Conservation (phyloP, 768 basidiomycete genomes). For the Suillus sp. region DNA sequence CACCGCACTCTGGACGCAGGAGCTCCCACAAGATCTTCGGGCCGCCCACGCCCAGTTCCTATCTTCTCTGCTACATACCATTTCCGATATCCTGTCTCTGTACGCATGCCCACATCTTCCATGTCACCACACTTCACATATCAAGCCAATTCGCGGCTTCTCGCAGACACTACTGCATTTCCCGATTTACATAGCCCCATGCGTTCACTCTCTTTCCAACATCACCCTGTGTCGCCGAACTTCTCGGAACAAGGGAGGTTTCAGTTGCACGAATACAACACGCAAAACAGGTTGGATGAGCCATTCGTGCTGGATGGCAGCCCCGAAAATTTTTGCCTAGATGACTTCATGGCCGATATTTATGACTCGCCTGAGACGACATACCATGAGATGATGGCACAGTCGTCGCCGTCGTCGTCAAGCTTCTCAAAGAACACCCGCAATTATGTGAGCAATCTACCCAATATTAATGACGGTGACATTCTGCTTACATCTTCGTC, state of each 20-base stretch:
- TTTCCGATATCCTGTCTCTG: conserved; percentile 45
- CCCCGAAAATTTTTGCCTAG: conserved; percentile 28
- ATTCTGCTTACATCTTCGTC: conserved; percentile 16
- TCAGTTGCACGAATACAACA: background rate
- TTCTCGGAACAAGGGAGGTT: background rate
- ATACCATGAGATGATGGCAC: conserved; percentile 1
- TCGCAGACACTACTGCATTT: conserved; percentile 3
- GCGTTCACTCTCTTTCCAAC: conserved; percentile 15
- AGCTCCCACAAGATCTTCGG: conserved; percentile 23
- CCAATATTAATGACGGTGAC: background rate
- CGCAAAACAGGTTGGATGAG: conserved; percentile 23
- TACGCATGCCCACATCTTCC: conserved; percentile 18
- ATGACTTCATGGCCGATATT: conserved; percentile 23
- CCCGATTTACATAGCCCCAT: conserved; percentile 5
- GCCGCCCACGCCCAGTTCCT: conserved; percentile 31
- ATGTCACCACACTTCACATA: conserved; percentile 18
- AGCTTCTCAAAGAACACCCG: conserved; percentile 34
- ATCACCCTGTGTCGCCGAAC: conserved; percentile 1
- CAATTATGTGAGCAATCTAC: conserved; percentile 35
- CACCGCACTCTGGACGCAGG: conserved; percentile 30
- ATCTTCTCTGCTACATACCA: conserved; percentile 63
- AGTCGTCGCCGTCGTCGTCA: conserved; percentile 23
- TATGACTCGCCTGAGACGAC: conserved; percentile 19
- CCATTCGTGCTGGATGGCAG: conserved; percentile 35
- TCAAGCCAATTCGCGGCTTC: background rate